Conservation (phyloP, 108 stramenopile species). For the Discostella pseudostelligera region DNA sequence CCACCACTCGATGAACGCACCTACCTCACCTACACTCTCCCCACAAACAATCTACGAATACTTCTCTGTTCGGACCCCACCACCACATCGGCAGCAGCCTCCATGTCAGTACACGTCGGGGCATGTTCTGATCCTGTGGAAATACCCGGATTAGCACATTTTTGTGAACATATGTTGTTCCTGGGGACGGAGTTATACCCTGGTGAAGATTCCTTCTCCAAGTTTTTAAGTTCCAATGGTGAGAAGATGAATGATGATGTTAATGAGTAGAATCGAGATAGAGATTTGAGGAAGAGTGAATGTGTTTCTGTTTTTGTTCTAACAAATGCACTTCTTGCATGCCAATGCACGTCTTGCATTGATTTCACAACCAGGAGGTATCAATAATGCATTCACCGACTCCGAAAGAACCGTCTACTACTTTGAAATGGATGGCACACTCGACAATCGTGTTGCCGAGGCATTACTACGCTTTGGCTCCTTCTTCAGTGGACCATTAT, state of each 20-base stretch:
- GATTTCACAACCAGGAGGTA: conserved; percentile 35
- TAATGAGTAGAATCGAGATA: too few relatives aligned
- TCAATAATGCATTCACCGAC: conserved; percentile 89
- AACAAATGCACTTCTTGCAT: too few relatives aligned
- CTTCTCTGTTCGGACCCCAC: conserved; percentile 83
- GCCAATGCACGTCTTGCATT: not conserved
- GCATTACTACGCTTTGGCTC: conserved; percentile 86
- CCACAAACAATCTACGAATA: conserved; percentile 63
- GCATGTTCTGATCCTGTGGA: conserved; percentile 82
- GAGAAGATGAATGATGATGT: not conserved
- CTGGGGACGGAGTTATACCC: conserved; percentile 88
- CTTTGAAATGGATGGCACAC: conserved; percentile 80
- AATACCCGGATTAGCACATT: conserved; percentile 78
- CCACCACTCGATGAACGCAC: conserved; percentile 73
- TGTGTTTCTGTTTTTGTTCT: too few relatives aligned
- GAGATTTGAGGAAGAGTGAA: too few relatives aligned
- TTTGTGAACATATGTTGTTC: conserved; percentile 86
- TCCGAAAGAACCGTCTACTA: conserved; percentile 92
- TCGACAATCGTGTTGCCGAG: conserved; percentile 61
- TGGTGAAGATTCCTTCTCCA: conserved; percentile 74
- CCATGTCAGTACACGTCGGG: conserved; percentile 92
- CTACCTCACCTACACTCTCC: conserved; percentile 56
- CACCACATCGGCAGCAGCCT: conserved; percentile 78
- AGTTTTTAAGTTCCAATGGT: conserved; percentile 74
- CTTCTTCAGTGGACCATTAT: conserved; percentile 90